Percentiles rank a stretch among this genome's conserved stretches.
These are phyloP conservation scores for Penicillium ucsense DNA, from an alignment of 495 filamentous ascomycete species.

Conservation along the genomic window DNA sequence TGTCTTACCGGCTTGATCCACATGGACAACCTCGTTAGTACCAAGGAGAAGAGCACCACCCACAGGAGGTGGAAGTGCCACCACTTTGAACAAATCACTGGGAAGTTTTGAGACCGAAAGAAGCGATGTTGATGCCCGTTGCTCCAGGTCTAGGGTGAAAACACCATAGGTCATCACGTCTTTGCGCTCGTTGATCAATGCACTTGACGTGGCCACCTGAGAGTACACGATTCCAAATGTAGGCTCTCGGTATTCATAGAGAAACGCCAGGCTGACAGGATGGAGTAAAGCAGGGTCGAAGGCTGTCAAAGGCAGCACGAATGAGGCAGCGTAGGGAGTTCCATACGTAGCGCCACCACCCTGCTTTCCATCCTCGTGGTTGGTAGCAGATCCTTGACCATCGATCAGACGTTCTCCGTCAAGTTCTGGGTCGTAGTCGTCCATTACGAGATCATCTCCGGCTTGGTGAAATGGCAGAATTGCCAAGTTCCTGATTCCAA, in stretches of 20 bases:
- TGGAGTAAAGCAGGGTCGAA: conserved; percentile 80
- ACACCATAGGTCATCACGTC: conserved; percentile 85
- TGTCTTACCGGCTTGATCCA: conserved; percentile 90
- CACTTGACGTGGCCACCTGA: conserved; percentile 55
- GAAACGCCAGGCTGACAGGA: conserved; percentile 83
- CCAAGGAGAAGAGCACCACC: conserved; percentile 84
- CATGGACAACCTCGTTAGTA: conserved; percentile 82
- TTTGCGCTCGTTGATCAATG: conserved; percentile 65
- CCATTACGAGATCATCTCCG: conserved; percentile 83
- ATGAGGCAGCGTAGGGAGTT: conserved; percentile 81
- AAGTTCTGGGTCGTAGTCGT: conserved; percentile 74
- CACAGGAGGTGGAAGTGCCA: conserved; percentile 75
- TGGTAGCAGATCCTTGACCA: neutral
- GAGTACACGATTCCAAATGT: conserved; percentile 92
- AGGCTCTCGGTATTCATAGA: conserved; percentile 94
- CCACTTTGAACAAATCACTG: conserved; percentile 78
- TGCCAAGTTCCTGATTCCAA: conserved; percentile 77
- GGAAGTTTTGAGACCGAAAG: conserved; percentile 76
- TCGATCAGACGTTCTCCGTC: conserved; percentile 41
- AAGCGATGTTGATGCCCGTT: conserved; percentile 86
- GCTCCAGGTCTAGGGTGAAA: conserved; percentile 89
- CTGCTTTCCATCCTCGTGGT: conserved; percentile 37
- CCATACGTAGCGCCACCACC: conserved; percentile 37
- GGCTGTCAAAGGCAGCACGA: conserved; percentile 75
- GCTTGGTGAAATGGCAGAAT: conserved; percentile 84